phyloP scores from a whole-genome alignment of 2,329 filamentous ascomycete genomes.

The Fusarium transvaalense region DNA sequence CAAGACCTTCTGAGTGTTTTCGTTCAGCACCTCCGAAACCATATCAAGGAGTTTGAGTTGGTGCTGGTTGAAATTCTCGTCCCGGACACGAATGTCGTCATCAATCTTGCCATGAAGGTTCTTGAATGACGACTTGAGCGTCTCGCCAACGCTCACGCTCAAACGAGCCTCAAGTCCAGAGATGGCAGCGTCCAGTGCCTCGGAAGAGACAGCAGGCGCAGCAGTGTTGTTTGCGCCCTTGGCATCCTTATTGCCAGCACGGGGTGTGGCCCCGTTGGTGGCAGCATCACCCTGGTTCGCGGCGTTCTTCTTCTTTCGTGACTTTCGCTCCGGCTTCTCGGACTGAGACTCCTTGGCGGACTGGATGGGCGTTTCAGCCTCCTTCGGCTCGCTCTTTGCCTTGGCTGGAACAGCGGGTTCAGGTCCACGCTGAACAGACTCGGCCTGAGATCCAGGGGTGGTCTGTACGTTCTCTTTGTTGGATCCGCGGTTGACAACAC shows the following conservation, averaged over 20 bases:
- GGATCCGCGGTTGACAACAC: slow-evolving; percentile 52
- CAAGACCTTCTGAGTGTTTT: slow-evolving; percentile 78
- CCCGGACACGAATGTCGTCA: slow-evolving; percentile 71
- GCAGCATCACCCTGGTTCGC: slow-evolving; percentile 60
- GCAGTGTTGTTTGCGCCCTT: slow-evolving; percentile 50
- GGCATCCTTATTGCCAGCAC: slow-evolving; percentile 52
- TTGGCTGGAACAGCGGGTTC: slow-evolving; percentile 55
- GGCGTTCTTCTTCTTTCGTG: slow-evolving; percentile 74
- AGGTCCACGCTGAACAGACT: slow-evolving; percentile 49
- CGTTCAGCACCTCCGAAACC: slow-evolving; percentile 71
- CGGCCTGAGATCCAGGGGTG: slow-evolving; percentile 43
- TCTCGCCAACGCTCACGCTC: slow-evolving; percentile 60
- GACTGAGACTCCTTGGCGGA: slow-evolving; percentile 55
- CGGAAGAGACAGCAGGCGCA: slow-evolving; percentile 54
- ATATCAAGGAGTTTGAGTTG: slow-evolving; percentile 68
- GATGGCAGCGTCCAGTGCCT: slow-evolving; percentile 67
- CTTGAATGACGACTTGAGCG: slow-evolving; percentile 69
- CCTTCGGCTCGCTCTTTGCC: slow-evolving; percentile 60
- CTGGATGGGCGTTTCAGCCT: slow-evolving; percentile 59
- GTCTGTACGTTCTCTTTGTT: slow-evolving; percentile 55
- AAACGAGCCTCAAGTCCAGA: slow-evolving; percentile 66
- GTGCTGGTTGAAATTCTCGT: slow-evolving; percentile 65
- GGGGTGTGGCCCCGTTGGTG: slow-evolving; percentile 57
- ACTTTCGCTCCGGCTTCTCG: slow-evolving; percentile 73
- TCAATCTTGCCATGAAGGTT: slow-evolving; percentile 73